Percentiles rank a stretch among this genome's conserved stretches.
These are phyloP conservation scores for Podila clonocystis DNA, from an alignment of 192 early-diverging fungal genomes.

Conservation along the genomic window DNA sequence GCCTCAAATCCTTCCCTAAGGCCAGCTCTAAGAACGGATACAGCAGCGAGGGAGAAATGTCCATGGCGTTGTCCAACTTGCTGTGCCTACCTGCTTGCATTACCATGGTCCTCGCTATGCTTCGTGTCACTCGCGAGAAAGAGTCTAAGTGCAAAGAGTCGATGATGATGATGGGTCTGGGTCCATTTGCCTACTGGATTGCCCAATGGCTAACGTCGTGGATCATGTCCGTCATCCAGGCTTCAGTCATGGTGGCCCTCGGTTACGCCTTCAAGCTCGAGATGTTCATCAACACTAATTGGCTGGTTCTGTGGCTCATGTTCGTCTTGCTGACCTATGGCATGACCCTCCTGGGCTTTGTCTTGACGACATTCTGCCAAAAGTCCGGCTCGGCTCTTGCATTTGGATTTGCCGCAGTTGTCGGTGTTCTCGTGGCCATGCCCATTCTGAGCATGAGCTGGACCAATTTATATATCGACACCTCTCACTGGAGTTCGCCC, in stretches of 20 bases:
- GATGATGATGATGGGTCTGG: conserved; percentile 83
- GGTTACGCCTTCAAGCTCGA: conserved; percentile 69
- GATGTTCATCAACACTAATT: conserved; percentile 70
- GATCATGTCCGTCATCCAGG: conserved; percentile 63
- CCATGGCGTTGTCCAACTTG: conserved; percentile 55
- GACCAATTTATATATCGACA: conserved; percentile 56
- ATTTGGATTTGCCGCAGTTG: conserved; percentile 40
- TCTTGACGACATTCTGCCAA: conserved; percentile 74
- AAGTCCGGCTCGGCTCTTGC: conserved; percentile 50
- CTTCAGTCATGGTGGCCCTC: conserved; percentile 63
- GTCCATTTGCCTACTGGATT: conserved; percentile 67
- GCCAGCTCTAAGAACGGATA: conserved; percentile 65
- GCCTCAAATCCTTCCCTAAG: conserved; percentile 65
- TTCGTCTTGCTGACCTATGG: conserved; percentile 77
- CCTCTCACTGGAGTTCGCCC: not conserved
- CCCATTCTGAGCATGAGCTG: conserved; percentile 74
- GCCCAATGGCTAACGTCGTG: conserved; percentile 66
- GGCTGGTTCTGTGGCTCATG: conserved; percentile 59
- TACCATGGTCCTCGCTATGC: conserved; percentile 60
- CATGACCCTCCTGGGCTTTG: conserved; percentile 73
- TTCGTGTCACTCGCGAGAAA: conserved; percentile 79
- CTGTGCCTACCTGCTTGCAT: conserved; percentile 63
- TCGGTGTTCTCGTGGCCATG: conserved; percentile 74
- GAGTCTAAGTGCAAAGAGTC: conserved; percentile 74
- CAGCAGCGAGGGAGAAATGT: conserved; percentile 58